These are phyloP conservation scores for Lactifluus rugatus DNA, from an alignment of 768 basidiomycete genomes.

Conservation along the genomic window DNA sequence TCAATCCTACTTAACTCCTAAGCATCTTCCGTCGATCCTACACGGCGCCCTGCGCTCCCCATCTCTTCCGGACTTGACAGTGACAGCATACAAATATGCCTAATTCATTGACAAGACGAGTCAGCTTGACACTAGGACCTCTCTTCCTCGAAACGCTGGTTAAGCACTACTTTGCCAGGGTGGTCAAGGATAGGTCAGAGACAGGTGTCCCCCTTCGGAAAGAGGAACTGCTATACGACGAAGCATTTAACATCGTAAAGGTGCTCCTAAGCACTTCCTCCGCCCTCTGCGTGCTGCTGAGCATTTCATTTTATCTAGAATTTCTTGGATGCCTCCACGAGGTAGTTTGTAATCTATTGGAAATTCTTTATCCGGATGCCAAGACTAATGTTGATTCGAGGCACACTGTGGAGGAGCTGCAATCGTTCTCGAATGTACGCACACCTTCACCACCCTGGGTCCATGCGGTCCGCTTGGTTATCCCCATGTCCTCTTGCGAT, in stretches of 20 bases:
- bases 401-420: slow-evolving; percentile 79
- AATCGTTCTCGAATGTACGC: slow-evolving; percentile 69
- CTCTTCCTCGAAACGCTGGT: slow-evolving; percentile 68
- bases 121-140: slow-evolving; percentile 59
- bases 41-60: background rate
- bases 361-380: background rate
- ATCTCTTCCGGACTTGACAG: background rate
- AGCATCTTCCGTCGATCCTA: no score
- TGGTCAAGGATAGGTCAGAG: slow-evolving; percentile 20
- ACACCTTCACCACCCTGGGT: slow-evolving; percentile 83
- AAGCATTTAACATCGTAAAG: slow-evolving; percentile 69
- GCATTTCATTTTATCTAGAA: slow-evolving; percentile 32
- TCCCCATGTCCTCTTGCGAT: slow-evolving; percentile 70
- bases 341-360: slow-evolving; percentile 34
- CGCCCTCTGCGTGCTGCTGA: background rate
- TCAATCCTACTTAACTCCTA: no score
- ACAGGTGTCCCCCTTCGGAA: slow-evolving; percentile 34
- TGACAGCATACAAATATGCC: slow-evolving; percentile 3
- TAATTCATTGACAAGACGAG: slow-evolving; percentile 53
- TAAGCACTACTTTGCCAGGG: slow-evolving; percentile 72
- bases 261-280: slow-evolving; percentile 28
- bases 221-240: slow-evolving; percentile 75
- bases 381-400: slow-evolving; percentile 28
- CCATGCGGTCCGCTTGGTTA: slow-evolving; percentile 54
- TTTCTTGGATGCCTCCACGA: slow-evolving; percentile 65